Evolutionary conservation across 1,284 basidiomycete genomes (phyloP), one percentile per base, ranked within the genome.

Genomic region (Ceratorhiza oryzae-sativae): DNA sequence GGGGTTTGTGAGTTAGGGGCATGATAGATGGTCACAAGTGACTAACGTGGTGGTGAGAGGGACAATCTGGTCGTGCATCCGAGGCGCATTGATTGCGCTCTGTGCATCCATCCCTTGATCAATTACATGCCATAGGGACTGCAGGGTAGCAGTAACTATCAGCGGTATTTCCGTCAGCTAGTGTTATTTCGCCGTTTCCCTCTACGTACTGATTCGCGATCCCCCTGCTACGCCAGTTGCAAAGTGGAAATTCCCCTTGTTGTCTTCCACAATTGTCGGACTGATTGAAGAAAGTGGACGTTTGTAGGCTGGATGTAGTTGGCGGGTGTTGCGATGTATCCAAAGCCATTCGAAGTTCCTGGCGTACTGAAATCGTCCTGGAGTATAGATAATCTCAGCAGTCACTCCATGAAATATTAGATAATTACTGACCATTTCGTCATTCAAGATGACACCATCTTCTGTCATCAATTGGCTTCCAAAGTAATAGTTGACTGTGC

Each of bases 151-250:
- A 53, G 71, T 72, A 27, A 72, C 63, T 67, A 67, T 3, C 36
- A 10, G 3, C 39, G 34, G 25, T 12, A 53, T 9, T 51, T 56
- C 30, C 32, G 6, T 41, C 42, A 8, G 4, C 6, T 13, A 45
- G 23, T 27, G 13, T 12, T 30, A 9, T 13, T 49, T 49, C 12
- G 6, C 4, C 15, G 3, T 18, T 10, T 4, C 34, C 8, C 6
- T 25, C 18, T 20, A 55, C 63, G 4, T 42, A 67, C 63, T 72
- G 34, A 72, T 72, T 34, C 61, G 51, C 30, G 71, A 72, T 30
- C 71, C 71, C 2, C 71, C 71, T 15, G 71, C 71, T 34, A 62
- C 71, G 18, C 71, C 71, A 45, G 60, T 72, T 39, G 71, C 71
- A 59, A 72, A 72, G 39, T 51, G 49, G 30, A 72, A 72, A 48